These are phyloP conservation scores for Phytophthora rubi DNA, from an alignment of 352 stramenopile species.

Conservation along the genomic window DNA sequence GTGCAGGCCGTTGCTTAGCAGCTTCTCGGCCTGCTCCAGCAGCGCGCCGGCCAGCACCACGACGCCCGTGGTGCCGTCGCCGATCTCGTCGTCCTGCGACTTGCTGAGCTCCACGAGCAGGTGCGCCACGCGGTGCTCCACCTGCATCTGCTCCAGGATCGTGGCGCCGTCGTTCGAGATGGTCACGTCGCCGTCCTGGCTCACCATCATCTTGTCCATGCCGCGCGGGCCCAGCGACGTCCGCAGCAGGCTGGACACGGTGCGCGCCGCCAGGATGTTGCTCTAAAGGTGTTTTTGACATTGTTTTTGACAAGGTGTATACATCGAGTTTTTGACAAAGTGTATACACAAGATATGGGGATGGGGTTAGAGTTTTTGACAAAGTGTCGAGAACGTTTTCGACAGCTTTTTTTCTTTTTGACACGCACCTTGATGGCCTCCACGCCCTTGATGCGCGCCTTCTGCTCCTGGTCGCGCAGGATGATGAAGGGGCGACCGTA, in stretches of 20 bases:
- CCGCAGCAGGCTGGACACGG: slow-evolving; percentile 96
- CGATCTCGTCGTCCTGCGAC: slow-evolving; percentile 99
- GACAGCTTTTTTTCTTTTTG: not conserved
- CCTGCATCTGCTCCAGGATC: slow-evolving; percentile 99
- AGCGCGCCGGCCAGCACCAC: slow-evolving; percentile 98
- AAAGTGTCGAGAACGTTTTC: not conserved
- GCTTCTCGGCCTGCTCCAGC: slow-evolving; percentile 97
- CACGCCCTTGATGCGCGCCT: slow-evolving; percentile 98
- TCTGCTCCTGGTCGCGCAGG: slow-evolving; percentile 98
- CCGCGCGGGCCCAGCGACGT: slow-evolving; percentile 98
- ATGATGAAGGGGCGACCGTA: slow-evolving; percentile 99
- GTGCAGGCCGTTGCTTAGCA: slow-evolving; percentile 97
- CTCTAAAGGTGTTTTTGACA: slow-evolving; percentile 45
- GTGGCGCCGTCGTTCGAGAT: slow-evolving; percentile 99
- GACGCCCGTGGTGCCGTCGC: slow-evolving; percentile 99
- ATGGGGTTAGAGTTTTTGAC: not conserved
- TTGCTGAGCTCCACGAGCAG: slow-evolving; percentile 98
- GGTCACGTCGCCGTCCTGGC: slow-evolving; percentile 98
- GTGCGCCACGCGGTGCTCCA: slow-evolving; percentile 98
- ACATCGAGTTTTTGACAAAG: not conserved
- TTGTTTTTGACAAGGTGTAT: not conserved
- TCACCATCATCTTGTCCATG: slow-evolving; percentile 99
- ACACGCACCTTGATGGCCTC: slow-evolving; percentile 93
- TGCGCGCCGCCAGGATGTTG: slow-evolving; percentile 98
- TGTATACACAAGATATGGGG: not conserved